Evolutionary conservation across 805 yeast species (phyloP).

Genomic region (Brettanomyces bruxellensis): DNA sequence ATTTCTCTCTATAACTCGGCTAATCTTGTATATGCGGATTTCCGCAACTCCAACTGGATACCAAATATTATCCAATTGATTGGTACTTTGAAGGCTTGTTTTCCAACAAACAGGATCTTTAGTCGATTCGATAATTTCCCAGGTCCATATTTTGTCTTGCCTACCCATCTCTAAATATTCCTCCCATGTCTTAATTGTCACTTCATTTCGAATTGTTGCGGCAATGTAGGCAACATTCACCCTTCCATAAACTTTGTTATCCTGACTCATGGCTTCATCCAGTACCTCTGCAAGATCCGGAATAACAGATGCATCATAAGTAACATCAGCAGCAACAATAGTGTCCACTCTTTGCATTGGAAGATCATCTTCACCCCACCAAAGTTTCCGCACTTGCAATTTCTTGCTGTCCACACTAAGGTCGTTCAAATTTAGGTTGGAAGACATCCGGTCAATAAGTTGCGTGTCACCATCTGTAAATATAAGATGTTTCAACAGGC

Average conservation of each 20-base stretch:
- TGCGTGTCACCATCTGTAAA: conserved; percentile 64
- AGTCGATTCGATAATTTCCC: conserved; percentile 13
- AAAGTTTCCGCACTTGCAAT: conserved; percentile 30
- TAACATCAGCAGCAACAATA: conserved; percentile 79
- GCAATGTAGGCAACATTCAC: conserved; percentile 36
- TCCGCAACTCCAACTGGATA: conserved; percentile 16
- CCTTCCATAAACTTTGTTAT: conserved; percentile 5
- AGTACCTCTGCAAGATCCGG: conserved; percentile 46
- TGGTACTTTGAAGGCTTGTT: background rate
- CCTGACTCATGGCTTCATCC: conserved; percentile 23
- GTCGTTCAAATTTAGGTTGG: conserved; percentile 39
- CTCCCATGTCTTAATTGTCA: conserved; percentile 39
- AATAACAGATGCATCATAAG: conserved; percentile 62
- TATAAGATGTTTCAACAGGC: conserved; percentile 19
- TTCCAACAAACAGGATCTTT: background rate
- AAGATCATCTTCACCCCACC: conserved; percentile 50
- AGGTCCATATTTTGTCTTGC: conserved; percentile 17
- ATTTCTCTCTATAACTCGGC: too few relatives aligned
- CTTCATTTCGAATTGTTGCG: conserved; percentile 65
- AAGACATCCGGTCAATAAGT: conserved; percentile 37
- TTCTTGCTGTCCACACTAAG: conserved; percentile 7
- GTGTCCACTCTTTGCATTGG: conserved; percentile 35
- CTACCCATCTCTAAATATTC: conserved; percentile 21
- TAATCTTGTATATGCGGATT: conserved; percentile 7
- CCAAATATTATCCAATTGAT: conserved; percentile 9